Base-by-base conservation (phyloP, 768 basidiomycete genomes). In the Psilocybe sp. region DNA sequence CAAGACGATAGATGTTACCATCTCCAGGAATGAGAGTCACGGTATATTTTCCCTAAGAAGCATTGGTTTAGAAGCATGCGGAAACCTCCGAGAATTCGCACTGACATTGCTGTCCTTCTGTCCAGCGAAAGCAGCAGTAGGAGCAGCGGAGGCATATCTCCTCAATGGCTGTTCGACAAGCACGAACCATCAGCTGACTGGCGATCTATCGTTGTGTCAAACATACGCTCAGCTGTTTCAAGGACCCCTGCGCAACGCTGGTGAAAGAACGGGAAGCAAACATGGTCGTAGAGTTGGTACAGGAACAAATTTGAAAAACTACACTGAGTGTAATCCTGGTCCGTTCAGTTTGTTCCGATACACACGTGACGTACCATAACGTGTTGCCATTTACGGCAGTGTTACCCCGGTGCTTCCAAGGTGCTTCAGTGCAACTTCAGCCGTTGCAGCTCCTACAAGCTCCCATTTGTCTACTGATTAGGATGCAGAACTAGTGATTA, bases 11-110 rank as follows among this genome's bases (percentile, higher is more conserved):
- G 53, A 12, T 64, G 80, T 58, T 51, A 95, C 95, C 95, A 66
- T 98, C 96, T 66, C 96, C 96, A 31, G 96, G 93, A 69, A 98
- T 93, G 52, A 98, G 76, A 38, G 97, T 98, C 49, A 98, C 95
- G 32, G 87, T 85, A 73, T 96, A 97, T 77, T 96, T 97, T 51
- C 95, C 95, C 95, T 98, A 35, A 37, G 14, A 32, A 51, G 13
- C 23, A 38, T 42, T 16, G 7, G 9, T 20, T 55, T 13, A 53
- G 40, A 36, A 35, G 19, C 18, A 18, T 18, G 13, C 15, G 5
- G 8, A n/a, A 34, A 44, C 57, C 16, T n/a, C 50, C 12, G 13
- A 18, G 18, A 33, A 19, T 20, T 34, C 56, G 54, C 18, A 70
- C 90, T 68, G 64, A 95, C 94, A 69, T 89, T 87, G 65, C 81